These are phyloP conservation scores for Tripterygium wilfordii DNA, from an alignment of 177 flowering plant species.

Conservation along the genomic window DNA sequence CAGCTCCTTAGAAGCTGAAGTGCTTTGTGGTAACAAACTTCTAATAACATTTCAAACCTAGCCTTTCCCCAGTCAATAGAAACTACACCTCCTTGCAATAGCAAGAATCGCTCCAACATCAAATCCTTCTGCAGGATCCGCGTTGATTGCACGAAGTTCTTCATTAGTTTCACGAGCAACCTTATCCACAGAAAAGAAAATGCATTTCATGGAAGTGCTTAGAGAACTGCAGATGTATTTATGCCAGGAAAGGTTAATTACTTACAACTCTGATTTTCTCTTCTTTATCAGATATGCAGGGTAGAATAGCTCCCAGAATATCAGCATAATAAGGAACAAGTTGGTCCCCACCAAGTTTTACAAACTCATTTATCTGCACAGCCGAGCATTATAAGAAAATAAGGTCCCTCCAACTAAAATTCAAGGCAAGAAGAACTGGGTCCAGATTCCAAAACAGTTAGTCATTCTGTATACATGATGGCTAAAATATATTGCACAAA, in stretches of 20 bases:
- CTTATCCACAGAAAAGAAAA: constrained; percentile 24
- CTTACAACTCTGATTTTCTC: constrained; percentile 91
- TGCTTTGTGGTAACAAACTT: background rate
- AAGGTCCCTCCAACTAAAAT: no score
- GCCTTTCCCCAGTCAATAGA: constrained; percentile 21
- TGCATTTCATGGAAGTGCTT: no score
- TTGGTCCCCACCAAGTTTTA: constrained; percentile 96
- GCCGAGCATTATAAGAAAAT: background rate
- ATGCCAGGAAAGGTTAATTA: no score
- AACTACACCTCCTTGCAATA: constrained; percentile 79
- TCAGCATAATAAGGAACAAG: constrained; percentile 92
- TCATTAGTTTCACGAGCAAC: constrained; percentile 98
- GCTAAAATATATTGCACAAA: no score
- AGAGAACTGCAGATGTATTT: no score
- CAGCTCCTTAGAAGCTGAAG: constrained; percentile 1
- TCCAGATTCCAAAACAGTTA: no score
- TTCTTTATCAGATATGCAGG: constrained; percentile 95
- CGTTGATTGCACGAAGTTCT: constrained; percentile 78
- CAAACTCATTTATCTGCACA: constrained; percentile 92
- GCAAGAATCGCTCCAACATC: constrained; percentile 85
- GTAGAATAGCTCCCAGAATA: constrained; percentile 90
- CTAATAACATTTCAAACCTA: constrained; percentile 24
- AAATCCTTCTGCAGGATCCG: constrained; percentile 83
- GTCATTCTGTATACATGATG: no score
- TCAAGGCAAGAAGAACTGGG: no score